These are phyloP conservation scores for Trichoderma sp. DNA, from an alignment of 2,329 filamentous ascomycete genomes.

Conservation along the genomic window DNA sequence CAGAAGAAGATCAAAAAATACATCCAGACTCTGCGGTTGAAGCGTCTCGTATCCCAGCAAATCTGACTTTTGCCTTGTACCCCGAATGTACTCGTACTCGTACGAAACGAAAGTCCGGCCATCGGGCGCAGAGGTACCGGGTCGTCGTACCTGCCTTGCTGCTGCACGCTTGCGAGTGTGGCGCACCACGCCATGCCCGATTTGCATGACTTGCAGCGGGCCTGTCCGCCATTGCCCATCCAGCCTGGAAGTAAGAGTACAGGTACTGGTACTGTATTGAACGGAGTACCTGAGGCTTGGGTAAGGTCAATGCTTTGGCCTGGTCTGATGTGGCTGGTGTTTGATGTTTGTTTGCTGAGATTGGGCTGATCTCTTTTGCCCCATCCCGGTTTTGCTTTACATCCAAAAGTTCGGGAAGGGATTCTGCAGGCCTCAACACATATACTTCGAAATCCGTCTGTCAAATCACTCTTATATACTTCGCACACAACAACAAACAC, in stretches of 20 bases:
- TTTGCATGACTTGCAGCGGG: conserved; percentile 34
- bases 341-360: background rate
- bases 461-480: background rate
- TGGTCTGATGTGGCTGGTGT: background rate
- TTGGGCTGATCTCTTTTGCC: background rate
- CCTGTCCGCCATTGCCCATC: conserved; percentile 28
- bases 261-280: background rate
- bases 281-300: background rate
- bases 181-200: conserved; percentile 29
- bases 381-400: background rate
- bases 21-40: background rate
- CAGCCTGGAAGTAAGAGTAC: background rate
- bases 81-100: background rate
- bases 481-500: background rate
- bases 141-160: conserved; percentile 18
- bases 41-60: background rate
- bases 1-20: background rate
- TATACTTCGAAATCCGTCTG: background rate
- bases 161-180: conserved; percentile 9
- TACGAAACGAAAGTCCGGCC: background rate
- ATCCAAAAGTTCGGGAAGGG: background rate
- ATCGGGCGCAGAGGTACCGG: background rate
- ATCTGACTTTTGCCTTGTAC: background rate
- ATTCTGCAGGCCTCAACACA: background rate
- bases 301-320: background rate